A percentile compares a stretch with the other conserved stretches of the same genome.
Evolutionary conservation across 768 basidiomycete genomes (phyloP).

Genomic region (Lepiota venenata): DNA sequence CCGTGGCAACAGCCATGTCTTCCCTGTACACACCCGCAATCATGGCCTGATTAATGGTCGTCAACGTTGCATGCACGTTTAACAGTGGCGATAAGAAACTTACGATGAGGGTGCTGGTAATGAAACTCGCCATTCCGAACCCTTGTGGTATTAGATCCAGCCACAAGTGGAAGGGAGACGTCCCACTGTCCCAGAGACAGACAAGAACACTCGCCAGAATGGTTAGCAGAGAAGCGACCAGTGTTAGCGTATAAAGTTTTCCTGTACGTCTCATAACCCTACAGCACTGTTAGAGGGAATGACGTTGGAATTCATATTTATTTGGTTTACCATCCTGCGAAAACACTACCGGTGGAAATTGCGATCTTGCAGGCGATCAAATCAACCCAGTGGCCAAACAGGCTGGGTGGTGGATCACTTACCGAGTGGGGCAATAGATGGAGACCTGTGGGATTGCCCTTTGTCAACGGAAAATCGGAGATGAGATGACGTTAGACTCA

Average conservation of each 20-base stretch:
- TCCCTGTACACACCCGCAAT: constrained; percentile 77
- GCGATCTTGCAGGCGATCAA: constrained; percentile 49
- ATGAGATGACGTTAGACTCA: constrained; percentile 27
- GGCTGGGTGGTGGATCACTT: constrained; percentile 23
- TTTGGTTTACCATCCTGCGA: constrained; percentile 76
- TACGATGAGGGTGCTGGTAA: constrained; percentile 85
- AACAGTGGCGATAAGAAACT: constrained; percentile 24
- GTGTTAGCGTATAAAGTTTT: constrained; percentile 74
- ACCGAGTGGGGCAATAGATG: constrained; percentile 92
- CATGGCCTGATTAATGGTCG: constrained; percentile 59
- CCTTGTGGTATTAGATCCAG: constrained; percentile 77
- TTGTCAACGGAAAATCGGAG: constrained; percentile 11
- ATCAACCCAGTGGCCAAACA: constrained; percentile 16
- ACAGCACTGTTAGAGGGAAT: constrained; percentile 14
- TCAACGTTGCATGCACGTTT: constrained; percentile 12
- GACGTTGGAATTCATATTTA: constrained; percentile 1
- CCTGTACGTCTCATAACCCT: constrained; percentile 89
- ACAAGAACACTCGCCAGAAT: constrained; percentile 61
- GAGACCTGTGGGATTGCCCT: constrained; percentile 45
- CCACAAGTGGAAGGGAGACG: constrained; percentile 66
- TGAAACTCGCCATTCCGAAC: constrained; percentile 80
- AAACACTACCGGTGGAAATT: constrained; percentile 80
- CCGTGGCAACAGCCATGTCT: constrained; percentile 87
- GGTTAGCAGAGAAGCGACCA: constrained; percentile 58
- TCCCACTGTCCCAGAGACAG: constrained; percentile 61